Conservation (phyloP, 2,329 filamentous ascomycete genomes). For the Ceratocystis albifundus region DNA sequence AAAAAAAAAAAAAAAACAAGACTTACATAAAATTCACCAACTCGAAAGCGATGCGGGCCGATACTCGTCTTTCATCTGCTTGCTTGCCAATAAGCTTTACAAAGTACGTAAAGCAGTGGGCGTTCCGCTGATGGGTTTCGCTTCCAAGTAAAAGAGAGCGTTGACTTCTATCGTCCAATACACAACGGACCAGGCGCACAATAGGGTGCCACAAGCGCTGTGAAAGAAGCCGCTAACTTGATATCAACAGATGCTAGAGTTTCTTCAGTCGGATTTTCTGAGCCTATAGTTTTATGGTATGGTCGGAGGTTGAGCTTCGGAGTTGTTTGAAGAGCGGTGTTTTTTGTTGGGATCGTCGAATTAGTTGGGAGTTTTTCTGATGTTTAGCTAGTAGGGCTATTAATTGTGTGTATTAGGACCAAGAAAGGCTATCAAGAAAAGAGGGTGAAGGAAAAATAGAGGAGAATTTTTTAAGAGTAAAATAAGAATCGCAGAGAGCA, state of each 20-base stretch:
- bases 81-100: not conserved
- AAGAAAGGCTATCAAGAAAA: not conserved
- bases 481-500: not conserved
- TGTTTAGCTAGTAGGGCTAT: not conserved
- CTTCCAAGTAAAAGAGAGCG: not conserved
- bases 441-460: not conserved
- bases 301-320: not conserved
- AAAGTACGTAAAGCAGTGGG: not conserved
- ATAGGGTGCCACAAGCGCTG: too few relatives aligned
- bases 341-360: not conserved
- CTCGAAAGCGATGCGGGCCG: not conserved
- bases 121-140: not conserved
- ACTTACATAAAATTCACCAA: not conserved
- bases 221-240: not conserved
- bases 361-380: too few relatives aligned
- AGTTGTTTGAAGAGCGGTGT: not conserved
- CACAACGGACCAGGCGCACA: too few relatives aligned
- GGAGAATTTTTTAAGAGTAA: not conserved
- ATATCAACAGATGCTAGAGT: not conserved
- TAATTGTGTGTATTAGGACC: not conserved
- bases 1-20: not conserved
- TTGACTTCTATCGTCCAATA: too few relatives aligned
- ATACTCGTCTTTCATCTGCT: not conserved
- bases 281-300: not conserved
- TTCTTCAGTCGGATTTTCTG: not conserved